Evolutionary conservation across 2,329 filamentous ascomycete genomes (phyloP).

Genomic region (Stenocarpella maydis): DNA sequence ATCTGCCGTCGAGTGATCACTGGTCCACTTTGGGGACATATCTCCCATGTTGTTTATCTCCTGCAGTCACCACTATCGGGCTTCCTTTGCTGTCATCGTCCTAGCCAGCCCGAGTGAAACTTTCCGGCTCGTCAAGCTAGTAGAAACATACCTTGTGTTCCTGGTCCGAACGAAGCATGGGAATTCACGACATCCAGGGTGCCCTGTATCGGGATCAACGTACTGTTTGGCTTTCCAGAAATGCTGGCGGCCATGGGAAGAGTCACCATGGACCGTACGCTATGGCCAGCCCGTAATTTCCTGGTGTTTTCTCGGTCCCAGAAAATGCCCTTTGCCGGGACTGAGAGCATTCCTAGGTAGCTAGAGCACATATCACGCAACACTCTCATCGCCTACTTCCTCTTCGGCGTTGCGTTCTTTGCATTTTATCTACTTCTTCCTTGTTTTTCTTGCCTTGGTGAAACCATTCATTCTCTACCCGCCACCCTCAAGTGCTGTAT

Average conservation of each 20-base stretch:
- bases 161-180: background rate
- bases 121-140: background rate
- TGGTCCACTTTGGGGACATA: background rate
- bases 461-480: background rate
- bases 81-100: background rate
- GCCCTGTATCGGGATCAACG: background rate
- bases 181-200: background rate
- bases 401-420: background rate
- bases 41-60: slow-evolving; percentile 6
- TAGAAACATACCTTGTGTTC: too few species aligned
- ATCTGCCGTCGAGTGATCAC: background rate
- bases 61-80: background rate
- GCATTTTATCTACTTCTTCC: background rate
- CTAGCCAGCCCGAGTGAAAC: background rate
- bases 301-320: background rate
- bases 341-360: background rate
- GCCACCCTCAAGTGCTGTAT: background rate
- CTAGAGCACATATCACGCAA: background rate
- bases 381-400: background rate
- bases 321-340: background rate
- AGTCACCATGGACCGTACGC: background rate
- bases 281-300: background rate
- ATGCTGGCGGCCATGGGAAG: background rate
- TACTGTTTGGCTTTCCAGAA: background rate
- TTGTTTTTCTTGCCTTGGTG: background rate